phyloP scores from a whole-genome alignment of 139 green algal species.

The Closterium sp. region DNA sequence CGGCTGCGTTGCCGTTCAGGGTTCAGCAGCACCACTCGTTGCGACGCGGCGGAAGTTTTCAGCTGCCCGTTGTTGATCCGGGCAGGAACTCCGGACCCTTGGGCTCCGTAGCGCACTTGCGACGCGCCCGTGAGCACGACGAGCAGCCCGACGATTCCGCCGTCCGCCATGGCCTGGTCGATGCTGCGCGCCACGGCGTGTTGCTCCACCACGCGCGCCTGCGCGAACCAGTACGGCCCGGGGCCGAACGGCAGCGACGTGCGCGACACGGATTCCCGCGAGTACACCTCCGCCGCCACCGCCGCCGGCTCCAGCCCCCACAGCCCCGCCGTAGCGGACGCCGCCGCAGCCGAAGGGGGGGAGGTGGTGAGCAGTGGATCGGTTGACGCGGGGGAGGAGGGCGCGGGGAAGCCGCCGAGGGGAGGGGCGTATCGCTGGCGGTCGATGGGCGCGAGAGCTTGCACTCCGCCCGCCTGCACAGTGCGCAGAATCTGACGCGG shows the following conservation, averaged over 20 bases:
- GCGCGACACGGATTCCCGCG: neutral
- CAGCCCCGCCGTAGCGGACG: neutral
- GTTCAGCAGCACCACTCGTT: conserved; percentile 44
- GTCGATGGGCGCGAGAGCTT: conserved; percentile 14
- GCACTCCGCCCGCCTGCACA: conserved; percentile 22
- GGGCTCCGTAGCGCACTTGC: conserved; percentile 29
- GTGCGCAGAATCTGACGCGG: conserved; percentile 31
- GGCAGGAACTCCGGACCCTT: conserved; percentile 26
- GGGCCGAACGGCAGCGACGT: conserved; percentile 27
- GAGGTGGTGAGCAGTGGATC: neutral
- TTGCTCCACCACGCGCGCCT: conserved; percentile 31
- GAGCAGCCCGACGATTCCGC: conserved; percentile 12
- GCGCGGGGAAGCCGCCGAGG: neutral
- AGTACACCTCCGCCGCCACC: neutral
- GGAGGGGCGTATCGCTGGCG: conserved; percentile 40
- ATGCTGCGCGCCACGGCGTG: conserved; percentile 38
- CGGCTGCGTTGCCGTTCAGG: conserved; percentile 33
- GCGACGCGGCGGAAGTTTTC: conserved; percentile 2
- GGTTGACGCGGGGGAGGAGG: neutral
- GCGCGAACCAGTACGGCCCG: conserved; percentile 35
- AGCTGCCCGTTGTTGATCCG: conserved; percentile 27
- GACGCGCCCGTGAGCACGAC: conserved; percentile 39
- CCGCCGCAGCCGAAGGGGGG: neutral
- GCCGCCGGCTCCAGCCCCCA: neutral
- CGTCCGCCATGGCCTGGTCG: conserved; percentile 30